Conservation (phyloP, 2,329 filamentous ascomycete species). For the Cytospora leucostoma region DNA sequence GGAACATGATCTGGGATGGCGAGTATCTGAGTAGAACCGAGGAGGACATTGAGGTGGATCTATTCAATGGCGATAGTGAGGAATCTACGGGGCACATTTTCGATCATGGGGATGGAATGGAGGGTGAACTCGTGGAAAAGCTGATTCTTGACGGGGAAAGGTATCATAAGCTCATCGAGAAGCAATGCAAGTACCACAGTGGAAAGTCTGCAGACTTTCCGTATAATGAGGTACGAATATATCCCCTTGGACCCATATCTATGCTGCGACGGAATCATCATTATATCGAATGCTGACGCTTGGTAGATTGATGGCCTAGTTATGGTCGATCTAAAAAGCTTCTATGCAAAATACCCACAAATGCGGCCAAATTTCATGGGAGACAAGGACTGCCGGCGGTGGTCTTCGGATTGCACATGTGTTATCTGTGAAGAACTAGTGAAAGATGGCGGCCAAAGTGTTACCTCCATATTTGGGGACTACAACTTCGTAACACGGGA, state of each 20-base stretch:
- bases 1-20: background rate
- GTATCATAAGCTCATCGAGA: constrained; percentile 27
- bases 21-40: background rate
- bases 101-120: background rate
- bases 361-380: background rate
- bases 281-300: background rate
- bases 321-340: constrained; percentile 27
- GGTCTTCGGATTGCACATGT: constrained; percentile 12
- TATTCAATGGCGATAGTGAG: background rate
- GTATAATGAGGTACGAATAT: constrained; percentile 27
- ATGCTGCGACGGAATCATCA: background rate
- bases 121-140: background rate
- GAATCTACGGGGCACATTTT: fast-evolving
- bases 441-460: background rate
- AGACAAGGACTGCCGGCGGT: background rate
- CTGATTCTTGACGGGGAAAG: background rate
- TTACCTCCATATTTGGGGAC: background rate
- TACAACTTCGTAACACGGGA: background rate
- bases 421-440: background rate
- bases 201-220: constrained; percentile 27
- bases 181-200: constrained; percentile 28
- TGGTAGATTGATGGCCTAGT: constrained; percentile 25
- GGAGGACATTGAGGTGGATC: fast-evolving
- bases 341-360: background rate
- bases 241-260: background rate